A percentile compares a stretch with the other conserved stretches of the same genome.
Conservation (phyloP, 108 stramenopile species). For the Nannochloropsis salina region DNA sequence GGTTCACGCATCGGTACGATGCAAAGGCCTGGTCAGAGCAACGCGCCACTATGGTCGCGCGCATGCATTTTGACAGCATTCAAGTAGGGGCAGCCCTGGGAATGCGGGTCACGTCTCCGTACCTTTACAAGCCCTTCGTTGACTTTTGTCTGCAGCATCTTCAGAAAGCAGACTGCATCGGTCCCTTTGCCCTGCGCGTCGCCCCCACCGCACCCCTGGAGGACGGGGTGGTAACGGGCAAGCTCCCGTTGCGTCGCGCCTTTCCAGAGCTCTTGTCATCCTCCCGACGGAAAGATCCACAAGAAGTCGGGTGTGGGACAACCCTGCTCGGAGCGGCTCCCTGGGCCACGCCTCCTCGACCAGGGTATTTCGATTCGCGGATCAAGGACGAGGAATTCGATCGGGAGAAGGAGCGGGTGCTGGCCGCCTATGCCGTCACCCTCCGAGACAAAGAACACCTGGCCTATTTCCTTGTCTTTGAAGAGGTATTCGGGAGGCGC, state of each 20-base stretch:
- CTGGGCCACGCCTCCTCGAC: not conserved
- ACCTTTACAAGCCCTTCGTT: not conserved
- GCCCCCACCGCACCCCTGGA: not conserved
- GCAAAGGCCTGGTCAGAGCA: slow-evolving; percentile 54
- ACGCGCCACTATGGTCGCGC: slow-evolving; percentile 57
- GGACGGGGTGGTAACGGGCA: slow-evolving; percentile 46
- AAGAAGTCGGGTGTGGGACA: slow-evolving; percentile 57
- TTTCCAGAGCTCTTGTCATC: slow-evolving; percentile 57
- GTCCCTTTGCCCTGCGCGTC: not conserved
- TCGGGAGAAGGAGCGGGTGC: slow-evolving; percentile 18
- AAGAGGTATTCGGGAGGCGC: not conserved
- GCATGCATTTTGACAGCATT: slow-evolving; percentile 59
- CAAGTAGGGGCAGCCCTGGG: slow-evolving; percentile 50
- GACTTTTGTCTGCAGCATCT: slow-evolving; percentile 18
- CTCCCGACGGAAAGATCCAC: slow-evolving; percentile 63
- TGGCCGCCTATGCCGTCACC: not conserved
- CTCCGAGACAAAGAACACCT: slow-evolving; percentile 32
- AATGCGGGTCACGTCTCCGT: slow-evolving; percentile 38
- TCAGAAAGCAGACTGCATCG: slow-evolving; percentile 21
- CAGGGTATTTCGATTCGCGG: slow-evolving; percentile 24
- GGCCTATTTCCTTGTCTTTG: slow-evolving; percentile 25
- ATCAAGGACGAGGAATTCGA: slow-evolving; percentile 17
- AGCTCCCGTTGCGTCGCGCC: slow-evolving; percentile 58
- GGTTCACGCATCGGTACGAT: slow-evolving; percentile 56
- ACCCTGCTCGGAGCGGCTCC: slow-evolving; percentile 54